Conservation (phyloP, 2,329 filamentous ascomycete genomes). For the Eurotiales sp. region DNA sequence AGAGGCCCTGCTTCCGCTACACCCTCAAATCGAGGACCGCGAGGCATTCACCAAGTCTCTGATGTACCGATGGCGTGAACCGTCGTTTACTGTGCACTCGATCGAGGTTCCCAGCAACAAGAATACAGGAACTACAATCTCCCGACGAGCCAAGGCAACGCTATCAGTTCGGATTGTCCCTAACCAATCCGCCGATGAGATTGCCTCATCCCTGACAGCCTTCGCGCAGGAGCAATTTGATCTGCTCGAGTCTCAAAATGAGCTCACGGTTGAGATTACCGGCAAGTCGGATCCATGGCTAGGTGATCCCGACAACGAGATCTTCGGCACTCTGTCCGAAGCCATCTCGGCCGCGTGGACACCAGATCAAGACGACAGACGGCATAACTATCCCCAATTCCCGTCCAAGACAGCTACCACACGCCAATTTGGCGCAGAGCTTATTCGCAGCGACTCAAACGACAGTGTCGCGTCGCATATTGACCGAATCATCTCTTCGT, state of each 20-base stretch:
- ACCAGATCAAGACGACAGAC: slow-evolving; percentile 26
- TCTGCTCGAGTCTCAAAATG: slow-evolving; percentile 73
- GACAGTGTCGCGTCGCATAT: slow-evolving; percentile 39
- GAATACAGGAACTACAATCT: slow-evolving; percentile 81
- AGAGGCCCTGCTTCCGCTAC: slow-evolving; percentile 67
- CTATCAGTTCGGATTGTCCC: slow-evolving; percentile 90
- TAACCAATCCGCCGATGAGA: slow-evolving; percentile 79
- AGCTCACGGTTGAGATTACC: slow-evolving; percentile 76
- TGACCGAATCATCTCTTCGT: slow-evolving; percentile 36
- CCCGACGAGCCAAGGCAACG: slow-evolving; percentile 79
- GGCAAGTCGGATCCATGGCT: slow-evolving; percentile 96
- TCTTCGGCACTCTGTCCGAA: slow-evolving; percentile 82
- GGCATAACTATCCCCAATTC: slow-evolving; percentile 31
- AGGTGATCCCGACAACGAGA: slow-evolving; percentile 82
- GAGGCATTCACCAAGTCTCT: slow-evolving; percentile 75
- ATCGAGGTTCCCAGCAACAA: slow-evolving; percentile 79
- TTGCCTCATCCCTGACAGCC: slow-evolving; percentile 62
- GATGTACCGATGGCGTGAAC: slow-evolving; percentile 93
- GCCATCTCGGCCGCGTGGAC: slow-evolving; percentile 85
- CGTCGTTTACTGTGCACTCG: slow-evolving; percentile 87
- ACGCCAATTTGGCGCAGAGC: slow-evolving; percentile 18
- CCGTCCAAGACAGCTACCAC: slow-evolving; percentile 19
- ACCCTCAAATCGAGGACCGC: slow-evolving; percentile 60
- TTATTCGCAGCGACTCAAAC: slow-evolving; percentile 33
- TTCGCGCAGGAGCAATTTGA: slow-evolving; percentile 71